Percentiles rank a stretch among this genome's conserved stretches.
Evolutionary conservation across 2,329 filamentous ascomycete species (phyloP).

Genomic region (Fusarium compactum): DNA sequence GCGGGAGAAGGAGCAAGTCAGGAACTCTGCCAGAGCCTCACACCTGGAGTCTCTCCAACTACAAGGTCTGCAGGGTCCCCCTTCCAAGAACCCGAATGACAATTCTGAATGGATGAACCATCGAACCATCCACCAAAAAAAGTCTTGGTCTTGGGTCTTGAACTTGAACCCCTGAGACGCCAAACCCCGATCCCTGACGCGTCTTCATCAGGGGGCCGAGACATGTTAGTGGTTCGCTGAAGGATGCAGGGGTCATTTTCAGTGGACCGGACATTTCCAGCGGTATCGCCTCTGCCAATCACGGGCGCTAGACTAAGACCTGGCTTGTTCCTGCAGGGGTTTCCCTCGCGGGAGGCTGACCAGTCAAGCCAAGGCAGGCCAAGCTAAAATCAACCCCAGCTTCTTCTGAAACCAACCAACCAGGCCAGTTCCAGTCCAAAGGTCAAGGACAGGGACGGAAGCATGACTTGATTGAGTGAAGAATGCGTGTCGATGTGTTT

Average conservation of each 20-base stretch:
- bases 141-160: background rate
- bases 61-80: slow-evolving; percentile 7
- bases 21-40: slow-evolving; percentile 8
- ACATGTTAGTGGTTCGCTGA: slow-evolving; percentile 15
- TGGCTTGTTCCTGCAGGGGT: slow-evolving; percentile 32
- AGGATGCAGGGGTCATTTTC: background rate
- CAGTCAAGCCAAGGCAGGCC: slow-evolving; percentile 23
- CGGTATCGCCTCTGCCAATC: slow-evolving; percentile 11
- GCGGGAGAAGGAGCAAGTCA: background rate
- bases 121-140: slow-evolving; percentile 33
- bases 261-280: slow-evolving; percentile 2
- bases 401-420: slow-evolving; percentile 43
- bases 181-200: slow-evolving; percentile 25
- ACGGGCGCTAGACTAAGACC: slow-evolving; percentile 3
- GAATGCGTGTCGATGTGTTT: background rate
- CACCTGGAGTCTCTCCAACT: slow-evolving; percentile 33
- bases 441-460: background rate
- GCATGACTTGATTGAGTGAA: slow-evolving; percentile 18
- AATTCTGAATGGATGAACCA: slow-evolving; percentile 23
- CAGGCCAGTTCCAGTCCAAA: background rate
- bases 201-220: slow-evolving; percentile 21
- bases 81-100: background rate
- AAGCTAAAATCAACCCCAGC: slow-evolving; percentile 38
- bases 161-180: slow-evolving; percentile 40
- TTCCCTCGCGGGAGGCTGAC: slow-evolving; percentile 27